Percentiles rank a stretch among this genome's conserved stretches.
Conservation (phyloP, 768 basidiomycete genomes). For the Omphalotus guepiniiformis region DNA sequence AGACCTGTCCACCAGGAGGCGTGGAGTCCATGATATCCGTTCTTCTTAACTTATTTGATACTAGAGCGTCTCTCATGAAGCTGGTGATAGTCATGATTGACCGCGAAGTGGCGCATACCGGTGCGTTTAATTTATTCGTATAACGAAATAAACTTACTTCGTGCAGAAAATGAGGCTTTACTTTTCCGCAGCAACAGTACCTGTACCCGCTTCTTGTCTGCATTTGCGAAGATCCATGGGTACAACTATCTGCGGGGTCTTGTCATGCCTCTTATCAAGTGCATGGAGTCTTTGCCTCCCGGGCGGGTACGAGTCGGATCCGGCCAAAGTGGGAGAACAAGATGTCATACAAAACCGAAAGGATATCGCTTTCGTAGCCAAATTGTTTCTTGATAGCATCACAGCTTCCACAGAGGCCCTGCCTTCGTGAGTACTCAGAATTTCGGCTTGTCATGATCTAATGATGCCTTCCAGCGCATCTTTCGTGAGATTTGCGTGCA, state of each 20-base stretch:
- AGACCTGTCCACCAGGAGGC: constrained; percentile 74
- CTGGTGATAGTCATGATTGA: constrained; percentile 84
- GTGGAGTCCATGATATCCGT: constrained; percentile 84
- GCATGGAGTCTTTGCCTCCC: constrained; percentile 66
- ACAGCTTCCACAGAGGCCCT: constrained; percentile 63
- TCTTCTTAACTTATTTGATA: constrained; percentile 82
- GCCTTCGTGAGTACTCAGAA: constrained; percentile 56
- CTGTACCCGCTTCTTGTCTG: constrained; percentile 80
- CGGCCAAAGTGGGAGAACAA: constrained; percentile 51
- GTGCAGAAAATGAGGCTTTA: constrained; percentile 67
- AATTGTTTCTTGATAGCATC: constrained; percentile 73
- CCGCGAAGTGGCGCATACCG: constrained; percentile 73
- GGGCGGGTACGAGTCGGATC: constrained; percentile 81
- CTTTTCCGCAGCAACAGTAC: constrained; percentile 88
- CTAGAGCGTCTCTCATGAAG: constrained; percentile 61
- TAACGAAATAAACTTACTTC: too few relatives aligned
- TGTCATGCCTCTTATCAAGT: constrained; percentile 71
- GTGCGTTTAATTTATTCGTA: constrained; percentile 38
- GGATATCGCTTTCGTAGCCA: constrained; percentile 69
- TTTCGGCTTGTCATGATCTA: too few relatives aligned
- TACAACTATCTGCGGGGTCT: constrained; percentile 86
- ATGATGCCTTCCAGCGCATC: constrained; percentile 48
- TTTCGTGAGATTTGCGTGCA: constrained; percentile 85
- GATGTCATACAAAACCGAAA: constrained; percentile 63
- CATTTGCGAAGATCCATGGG: constrained; percentile 85